Percentiles rank a stretch among this genome's conserved stretches.
Evolutionary conservation across 371 early-diverging fungal genomes (phyloP).

Genomic region (Capillidium heterosporum): DNA sequence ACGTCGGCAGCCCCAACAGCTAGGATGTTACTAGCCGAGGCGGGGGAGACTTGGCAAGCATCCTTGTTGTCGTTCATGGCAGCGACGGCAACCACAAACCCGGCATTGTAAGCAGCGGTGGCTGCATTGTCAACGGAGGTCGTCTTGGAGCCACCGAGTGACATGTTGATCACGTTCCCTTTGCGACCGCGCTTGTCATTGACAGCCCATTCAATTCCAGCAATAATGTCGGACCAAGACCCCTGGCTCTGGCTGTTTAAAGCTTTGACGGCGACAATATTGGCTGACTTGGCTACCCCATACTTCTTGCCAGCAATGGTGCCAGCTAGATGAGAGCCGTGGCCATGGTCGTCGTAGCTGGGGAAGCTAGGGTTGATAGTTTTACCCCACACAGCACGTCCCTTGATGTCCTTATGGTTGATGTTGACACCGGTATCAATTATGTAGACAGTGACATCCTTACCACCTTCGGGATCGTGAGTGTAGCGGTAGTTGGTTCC

Average conservation of each 20-base stretch:
- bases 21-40: conserved; percentile 22
- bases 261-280: conserved; percentile 73
- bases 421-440: conserved; percentile 36
- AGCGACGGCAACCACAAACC: conserved; percentile 31
- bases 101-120: conserved; percentile 10
- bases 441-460: conserved; percentile 30
- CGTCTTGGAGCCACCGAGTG: conserved; percentile 42
- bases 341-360: conserved; percentile 16
- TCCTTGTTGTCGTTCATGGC: conserved; percentile 35
- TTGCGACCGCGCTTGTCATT: neutral
- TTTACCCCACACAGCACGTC: conserved; percentile 58
- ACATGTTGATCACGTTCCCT: conserved; percentile 43
- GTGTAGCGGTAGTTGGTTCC: neutral
- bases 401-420: conserved; percentile 32
- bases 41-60: conserved; percentile 41
- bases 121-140: conserved; percentile 28
- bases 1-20: conserved; percentile 40
- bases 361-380: conserved; percentile 35
- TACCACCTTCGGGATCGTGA: conserved; percentile 1
- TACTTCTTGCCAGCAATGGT: neutral
- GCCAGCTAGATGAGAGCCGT: conserved; percentile 41
- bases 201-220: conserved; percentile 10
- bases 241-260: conserved; percentile 15
- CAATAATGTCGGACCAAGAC: conserved; percentile 8
- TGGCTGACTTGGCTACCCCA: conserved; percentile 18